A percentile compares a stretch with the other conserved stretches of the same genome.
Evolutionary conservation across 192 early-diverging fungal genomes (phyloP).

Genomic region (Umbelopsis vinacea): DNA sequence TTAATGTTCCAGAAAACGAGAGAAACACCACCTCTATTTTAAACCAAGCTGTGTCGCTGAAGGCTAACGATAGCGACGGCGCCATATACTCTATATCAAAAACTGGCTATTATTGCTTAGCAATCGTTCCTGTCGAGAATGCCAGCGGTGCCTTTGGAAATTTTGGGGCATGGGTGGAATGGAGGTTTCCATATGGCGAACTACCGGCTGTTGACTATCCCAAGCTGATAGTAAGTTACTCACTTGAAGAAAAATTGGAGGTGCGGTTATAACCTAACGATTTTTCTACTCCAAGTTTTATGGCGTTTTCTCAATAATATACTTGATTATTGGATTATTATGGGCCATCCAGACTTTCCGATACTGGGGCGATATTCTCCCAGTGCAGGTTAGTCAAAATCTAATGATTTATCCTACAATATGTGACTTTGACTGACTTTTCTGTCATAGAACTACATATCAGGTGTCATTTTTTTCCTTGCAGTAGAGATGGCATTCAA

Average conservation of each 20-base stretch:
- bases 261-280: neutral
- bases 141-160: constrained; percentile 9
- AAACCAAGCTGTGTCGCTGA: constrained; percentile 36
- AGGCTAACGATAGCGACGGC: constrained; percentile 45
- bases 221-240: constrained; percentile 67
- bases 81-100: constrained; percentile 67
- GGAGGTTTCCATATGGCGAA: constrained; percentile 81
- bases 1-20: constrained; percentile 48
- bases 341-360: constrained; percentile 83
- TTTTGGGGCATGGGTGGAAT: constrained; percentile 64
- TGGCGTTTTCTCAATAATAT: constrained; percentile 72
- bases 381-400: constrained; percentile 65
- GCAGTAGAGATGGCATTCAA: constrained; percentile 93
- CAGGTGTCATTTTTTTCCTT: constrained; percentile 83
- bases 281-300: constrained; percentile 62
- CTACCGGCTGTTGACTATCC: constrained; percentile 89
- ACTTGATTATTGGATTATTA: constrained; percentile 69
- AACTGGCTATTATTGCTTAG: constrained; percentile 90
- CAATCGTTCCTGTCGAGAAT: constrained; percentile 40
- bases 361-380: constrained; percentile 89
- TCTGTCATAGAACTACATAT: constrained; percentile 71
- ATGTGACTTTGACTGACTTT: neutral
- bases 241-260: neutral
- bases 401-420: neutral
- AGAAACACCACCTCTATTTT: constrained; percentile 37